A percentile compares a stretch with the other conserved stretches of the same genome.
phyloP scores from a whole-genome alignment of 2,329 filamentous ascomycete species.

The Colletotrichum coccodes region DNA sequence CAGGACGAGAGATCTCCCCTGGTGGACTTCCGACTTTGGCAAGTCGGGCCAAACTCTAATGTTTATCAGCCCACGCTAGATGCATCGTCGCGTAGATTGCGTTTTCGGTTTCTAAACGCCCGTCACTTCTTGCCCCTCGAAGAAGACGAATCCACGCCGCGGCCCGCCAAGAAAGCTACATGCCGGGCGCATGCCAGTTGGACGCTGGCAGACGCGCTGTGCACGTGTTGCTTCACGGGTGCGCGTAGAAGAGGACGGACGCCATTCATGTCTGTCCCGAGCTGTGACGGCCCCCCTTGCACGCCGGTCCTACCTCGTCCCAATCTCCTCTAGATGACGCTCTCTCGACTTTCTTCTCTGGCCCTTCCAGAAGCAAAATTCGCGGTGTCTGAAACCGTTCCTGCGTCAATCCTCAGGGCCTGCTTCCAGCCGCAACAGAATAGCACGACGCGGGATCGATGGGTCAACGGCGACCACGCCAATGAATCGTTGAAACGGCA shows the following conservation, averaged over 20 bases:
- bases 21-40: background rate
- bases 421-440: background rate
- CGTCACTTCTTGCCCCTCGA: background rate
- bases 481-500: slow-evolving; percentile 14
- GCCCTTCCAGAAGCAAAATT: background rate
- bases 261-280: background rate
- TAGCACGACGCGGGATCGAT: background rate
- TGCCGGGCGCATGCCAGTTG: background rate
- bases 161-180: slow-evolving; percentile 15
- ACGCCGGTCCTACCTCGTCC: background rate
- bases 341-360: background rate
- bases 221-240: background rate
- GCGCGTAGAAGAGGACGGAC: background rate
- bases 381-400: background rate
- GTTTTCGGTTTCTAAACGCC: slow-evolving; percentile 2
- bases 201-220: background rate
- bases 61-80: background rate
- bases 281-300: background rate
- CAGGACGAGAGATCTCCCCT: background rate
- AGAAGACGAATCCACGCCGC: background rate
- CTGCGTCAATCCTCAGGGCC: background rate
- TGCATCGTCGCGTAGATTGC: background rate
- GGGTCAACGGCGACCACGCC: slow-evolving; percentile 3
- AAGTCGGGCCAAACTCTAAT: slow-evolving; percentile 1
- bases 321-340: background rate